Base-by-base conservation (phyloP, 192 early-diverging fungal species). In the Coemansia sp. region DNA sequence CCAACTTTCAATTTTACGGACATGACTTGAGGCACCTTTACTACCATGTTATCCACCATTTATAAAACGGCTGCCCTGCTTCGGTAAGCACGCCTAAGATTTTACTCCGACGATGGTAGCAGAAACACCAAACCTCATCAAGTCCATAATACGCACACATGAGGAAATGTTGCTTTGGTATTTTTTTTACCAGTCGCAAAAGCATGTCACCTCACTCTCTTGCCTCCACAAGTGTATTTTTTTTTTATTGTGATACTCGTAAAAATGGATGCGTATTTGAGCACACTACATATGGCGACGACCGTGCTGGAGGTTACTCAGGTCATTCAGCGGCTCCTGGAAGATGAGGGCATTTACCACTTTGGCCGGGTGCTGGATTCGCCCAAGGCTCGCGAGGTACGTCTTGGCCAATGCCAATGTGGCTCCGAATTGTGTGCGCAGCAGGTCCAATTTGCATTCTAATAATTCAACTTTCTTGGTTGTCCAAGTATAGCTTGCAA, bases 331-430 rank as follows among this genome's bases (percentile, higher is more conserved):
- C 41, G 34, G 21, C 67, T 62, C 12, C 61, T 78, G 5, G 64
- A 65, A 3, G 64, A 73, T 45, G 76, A 73, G 20, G 31, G 33
- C 31, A 43, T 79, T 42, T 66, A 64, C 71, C 76, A 79, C 38
- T 79, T 73, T 52, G 71, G 70, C 37, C 64, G 68, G 52, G 61
- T 79, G 63, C 55, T 79, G 31, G 63, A 73, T 36, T 61, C 76
- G 26, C 68, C 70, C 3, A 50, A 62, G 60, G 60, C 70, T 36
- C 53, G 41, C 20, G 68, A 79, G 70, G 76, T 72, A 69, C 0
- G 65, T 5, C 34, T 25, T 13, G n/a, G 41, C 26, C 25, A 6
- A 5, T 16, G 12, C 13, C 26, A 14, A 61, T 41, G 12, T 42
- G 6, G 31, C n/a, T 43, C 18, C n/a, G 16, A 31, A n/a, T 43